Conservation (phyloP, 2,329 filamentous ascomycete species). For the Penicillium sp. region DNA sequence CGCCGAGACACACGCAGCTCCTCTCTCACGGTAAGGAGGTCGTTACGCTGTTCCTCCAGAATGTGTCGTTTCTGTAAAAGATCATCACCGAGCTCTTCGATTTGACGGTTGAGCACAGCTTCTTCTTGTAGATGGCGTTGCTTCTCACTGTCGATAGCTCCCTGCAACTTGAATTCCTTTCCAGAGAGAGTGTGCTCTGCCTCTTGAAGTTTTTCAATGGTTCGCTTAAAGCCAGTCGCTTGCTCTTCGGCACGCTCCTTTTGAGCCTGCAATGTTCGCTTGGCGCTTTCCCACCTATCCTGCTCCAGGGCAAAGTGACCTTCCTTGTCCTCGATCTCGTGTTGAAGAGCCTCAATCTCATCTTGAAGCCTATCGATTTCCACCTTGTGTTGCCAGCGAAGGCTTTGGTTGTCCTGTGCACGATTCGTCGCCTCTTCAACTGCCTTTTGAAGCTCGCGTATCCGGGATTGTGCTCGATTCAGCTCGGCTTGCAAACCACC, state of each 20-base stretch:
- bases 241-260: constrained; percentile 68
- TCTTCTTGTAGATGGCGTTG: constrained; percentile 74
- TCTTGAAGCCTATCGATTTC: constrained; percentile 58
- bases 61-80: constrained; percentile 67
- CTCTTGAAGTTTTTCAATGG: constrained; percentile 69
- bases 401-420: constrained; percentile 59
- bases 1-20: constrained; percentile 69
- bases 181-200: constrained; percentile 67
- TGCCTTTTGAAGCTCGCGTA: constrained; percentile 52
- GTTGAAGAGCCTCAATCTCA: constrained; percentile 63
- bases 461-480: constrained; percentile 44
- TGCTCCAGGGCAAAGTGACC: constrained; percentile 70
- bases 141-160: constrained; percentile 69
- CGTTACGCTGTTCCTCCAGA: constrained; percentile 65
- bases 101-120: constrained; percentile 68
- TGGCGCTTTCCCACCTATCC: constrained; percentile 72
- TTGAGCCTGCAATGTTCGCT: constrained; percentile 65
- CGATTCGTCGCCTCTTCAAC: constrained; percentile 59
- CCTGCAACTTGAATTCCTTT: constrained; percentile 68
- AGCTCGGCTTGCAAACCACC: constrained; percentile 67
- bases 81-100: constrained; percentile 72
- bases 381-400: constrained; percentile 56
- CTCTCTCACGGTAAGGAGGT: constrained; percentile 67
- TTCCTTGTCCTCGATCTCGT: constrained; percentile 68
- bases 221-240: constrained; percentile 66